Evolutionary conservation across 1,284 basidiomycete species (phyloP).

Genomic region (Macrocystidia cucumis): DNA sequence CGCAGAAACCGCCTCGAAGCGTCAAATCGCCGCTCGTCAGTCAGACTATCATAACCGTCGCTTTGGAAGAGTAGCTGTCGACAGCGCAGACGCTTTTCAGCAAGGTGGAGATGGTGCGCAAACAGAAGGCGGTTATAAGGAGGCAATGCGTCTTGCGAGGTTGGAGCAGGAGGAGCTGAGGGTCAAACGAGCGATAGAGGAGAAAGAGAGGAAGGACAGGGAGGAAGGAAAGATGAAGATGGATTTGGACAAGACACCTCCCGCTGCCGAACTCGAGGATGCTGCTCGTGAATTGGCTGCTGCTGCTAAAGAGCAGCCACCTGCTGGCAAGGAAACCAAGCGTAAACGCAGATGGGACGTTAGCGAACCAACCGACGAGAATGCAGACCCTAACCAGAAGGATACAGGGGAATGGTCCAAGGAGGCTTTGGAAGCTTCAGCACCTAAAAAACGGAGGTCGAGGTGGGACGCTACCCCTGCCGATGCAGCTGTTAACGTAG

Average conservation of each 20-base stretch:
- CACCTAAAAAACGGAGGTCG: conserved; percentile 86
- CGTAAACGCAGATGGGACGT: conserved; percentile 89
- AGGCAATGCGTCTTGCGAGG: conserved; percentile 89
- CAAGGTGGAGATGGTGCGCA: conserved; percentile 53
- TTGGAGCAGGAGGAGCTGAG: conserved; percentile 92
- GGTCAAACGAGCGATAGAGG: conserved; percentile 81
- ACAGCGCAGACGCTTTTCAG: conserved; percentile 76
- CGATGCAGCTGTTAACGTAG: conserved; percentile 42
- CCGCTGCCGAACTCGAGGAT: conserved; percentile 65
- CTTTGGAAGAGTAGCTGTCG: conserved; percentile 76
- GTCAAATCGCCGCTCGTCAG: conserved; percentile 92
- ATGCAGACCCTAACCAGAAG: conserved; percentile 49
- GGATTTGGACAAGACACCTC: conserved; percentile 85
- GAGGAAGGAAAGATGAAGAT: conserved; percentile 79
- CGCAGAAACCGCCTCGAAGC: conserved; percentile 84
- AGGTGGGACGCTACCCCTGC: conserved; percentile 91
- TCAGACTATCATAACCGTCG: conserved; percentile 94
- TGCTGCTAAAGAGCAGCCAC: conserved; percentile 38
- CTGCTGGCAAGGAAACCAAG: conserved; percentile 36
- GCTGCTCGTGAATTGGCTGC: conserved; percentile 61
- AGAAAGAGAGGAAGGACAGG: conserved; percentile 75
- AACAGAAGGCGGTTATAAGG: conserved; percentile 88
- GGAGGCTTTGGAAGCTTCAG: conserved; percentile 62
- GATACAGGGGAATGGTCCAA: conserved; percentile 65
- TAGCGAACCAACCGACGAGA: conserved; percentile 51